phyloP scores from a whole-genome alignment of 2,329 filamentous ascomycete species.

The Aulographum hederae region DNA sequence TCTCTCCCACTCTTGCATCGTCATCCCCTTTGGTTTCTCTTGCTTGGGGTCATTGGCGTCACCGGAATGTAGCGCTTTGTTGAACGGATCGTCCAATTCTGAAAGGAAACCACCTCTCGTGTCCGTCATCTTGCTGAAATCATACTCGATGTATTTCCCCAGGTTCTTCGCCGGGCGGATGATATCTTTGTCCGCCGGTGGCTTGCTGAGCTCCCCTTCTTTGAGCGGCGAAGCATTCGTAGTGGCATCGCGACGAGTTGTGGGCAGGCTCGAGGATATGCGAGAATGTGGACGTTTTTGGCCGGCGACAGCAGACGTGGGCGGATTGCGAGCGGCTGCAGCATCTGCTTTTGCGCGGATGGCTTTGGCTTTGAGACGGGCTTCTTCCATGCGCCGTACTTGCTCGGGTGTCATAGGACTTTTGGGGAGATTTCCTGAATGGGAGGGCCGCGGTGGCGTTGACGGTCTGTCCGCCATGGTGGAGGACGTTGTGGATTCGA shows the following conservation, averaged over 20 bases:
- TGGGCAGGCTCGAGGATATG: constrained; percentile 35
- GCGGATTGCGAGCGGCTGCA: constrained; percentile 14
- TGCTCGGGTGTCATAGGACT: constrained; percentile 41
- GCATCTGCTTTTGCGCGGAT: constrained; percentile 56
- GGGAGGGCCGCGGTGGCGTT: constrained; percentile 26
- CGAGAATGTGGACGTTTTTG: constrained; percentile 56
- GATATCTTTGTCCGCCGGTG: constrained; percentile 25
- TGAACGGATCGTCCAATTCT: constrained; percentile 80
- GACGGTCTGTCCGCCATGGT: constrained; percentile 22
- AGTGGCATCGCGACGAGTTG: constrained; percentile 53
- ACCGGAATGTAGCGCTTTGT: constrained; percentile 46
- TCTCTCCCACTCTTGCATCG: constrained; percentile 76
- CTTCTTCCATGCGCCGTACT: constrained; percentile 51
- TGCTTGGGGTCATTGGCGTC: constrained; percentile 26
- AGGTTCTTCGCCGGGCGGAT: constrained; percentile 75
- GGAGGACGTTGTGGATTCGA: not conserved
- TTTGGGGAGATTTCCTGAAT: constrained; percentile 21
- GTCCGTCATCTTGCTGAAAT: constrained; percentile 95
- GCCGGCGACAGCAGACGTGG: constrained; percentile 24
- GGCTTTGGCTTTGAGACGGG: constrained; percentile 74
- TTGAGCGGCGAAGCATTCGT: constrained; percentile 17
- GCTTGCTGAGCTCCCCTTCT: constrained; percentile 14
- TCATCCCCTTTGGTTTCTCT: constrained; percentile 73
- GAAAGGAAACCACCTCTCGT: constrained; percentile 91
- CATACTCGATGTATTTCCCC: constrained; percentile 70